Conservation (phyloP, 441 rosid species). For the Biscutella laevigata region DNA sequence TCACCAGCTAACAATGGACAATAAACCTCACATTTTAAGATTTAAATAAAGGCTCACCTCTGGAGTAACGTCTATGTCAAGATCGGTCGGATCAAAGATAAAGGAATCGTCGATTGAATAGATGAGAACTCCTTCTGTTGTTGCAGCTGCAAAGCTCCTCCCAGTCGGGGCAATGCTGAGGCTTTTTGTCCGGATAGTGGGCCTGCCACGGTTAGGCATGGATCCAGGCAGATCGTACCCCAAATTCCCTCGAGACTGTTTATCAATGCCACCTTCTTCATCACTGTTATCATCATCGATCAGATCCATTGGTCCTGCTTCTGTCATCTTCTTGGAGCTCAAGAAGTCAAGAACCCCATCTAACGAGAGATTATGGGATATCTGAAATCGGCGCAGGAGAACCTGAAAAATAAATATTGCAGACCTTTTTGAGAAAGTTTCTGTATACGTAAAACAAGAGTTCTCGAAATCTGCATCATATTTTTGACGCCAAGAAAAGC, state of each 20-base stretch:
- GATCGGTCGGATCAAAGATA: constrained; percentile 93
- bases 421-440: constrained; percentile 3
- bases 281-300: constrained; percentile 81
- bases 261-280: constrained; percentile 76
- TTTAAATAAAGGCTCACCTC: constrained; percentile 46
- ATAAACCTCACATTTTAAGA: too few species aligned
- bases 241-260: constrained; percentile 60
- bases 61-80: constrained; percentile 93
- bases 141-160: constrained; percentile 81
- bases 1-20: too few species aligned
- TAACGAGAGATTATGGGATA: constrained; percentile 71
- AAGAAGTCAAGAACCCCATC: constrained; percentile 93
- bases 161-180: constrained; percentile 91
- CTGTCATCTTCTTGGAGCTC: constrained; percentile 92
- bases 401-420: constrained; percentile 41
- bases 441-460: background rate
- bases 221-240: constrained; percentile 89
- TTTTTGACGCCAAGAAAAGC: background rate
- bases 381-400: constrained; percentile 73
- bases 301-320: constrained; percentile 88
- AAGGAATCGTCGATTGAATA: constrained; percentile 84
- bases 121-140: constrained; percentile 89
- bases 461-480: constrained; percentile 5
- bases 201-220: constrained; percentile 70
- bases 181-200: constrained; percentile 66